phyloP scores from a whole-genome alignment of 2,329 filamentous ascomycete species.

The Ophiostoma sp. region DNA sequence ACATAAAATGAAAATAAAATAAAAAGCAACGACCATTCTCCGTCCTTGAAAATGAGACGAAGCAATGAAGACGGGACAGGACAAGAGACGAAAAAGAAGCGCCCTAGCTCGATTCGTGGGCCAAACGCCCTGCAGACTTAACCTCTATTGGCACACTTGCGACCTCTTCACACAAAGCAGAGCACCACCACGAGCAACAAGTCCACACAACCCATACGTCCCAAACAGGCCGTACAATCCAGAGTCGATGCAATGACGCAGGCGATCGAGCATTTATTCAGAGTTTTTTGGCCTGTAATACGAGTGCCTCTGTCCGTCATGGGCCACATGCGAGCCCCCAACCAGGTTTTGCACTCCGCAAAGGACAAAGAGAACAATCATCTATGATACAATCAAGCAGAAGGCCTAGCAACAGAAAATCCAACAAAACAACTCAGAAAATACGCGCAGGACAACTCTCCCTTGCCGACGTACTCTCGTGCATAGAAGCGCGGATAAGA shows the following conservation, averaged over 20 bases:
- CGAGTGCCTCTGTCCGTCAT: not conserved
- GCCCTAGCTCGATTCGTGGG: constrained; percentile 7
- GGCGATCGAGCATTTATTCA: not conserved
- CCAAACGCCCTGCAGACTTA: not conserved
- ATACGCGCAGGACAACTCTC: constrained; percentile 2
- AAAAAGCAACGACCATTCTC: not conserved
- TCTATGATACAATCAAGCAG: not conserved
- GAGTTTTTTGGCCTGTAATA: not conserved
- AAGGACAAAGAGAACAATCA: not conserved
- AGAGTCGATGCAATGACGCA: not conserved
- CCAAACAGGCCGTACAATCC: too few species aligned
- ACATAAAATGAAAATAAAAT: not conserved
- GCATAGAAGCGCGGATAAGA: constrained; percentile 25
- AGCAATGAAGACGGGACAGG: not conserved
- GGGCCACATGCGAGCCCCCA: not conserved
- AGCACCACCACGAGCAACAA: not conserved
- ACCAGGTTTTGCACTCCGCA: not conserved
- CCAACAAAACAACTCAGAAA: not conserved
- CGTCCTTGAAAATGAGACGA: not conserved
- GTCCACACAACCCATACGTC: not conserved
- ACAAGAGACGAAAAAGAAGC: constrained; percentile 4
- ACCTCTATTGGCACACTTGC: not conserved
- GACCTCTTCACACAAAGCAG: not conserved
- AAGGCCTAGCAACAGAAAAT: not conserved
- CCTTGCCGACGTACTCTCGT: constrained; percentile 1